phyloP scores from a whole-genome alignment of 768 basidiomycete species.

The Pholiota microspora region DNA sequence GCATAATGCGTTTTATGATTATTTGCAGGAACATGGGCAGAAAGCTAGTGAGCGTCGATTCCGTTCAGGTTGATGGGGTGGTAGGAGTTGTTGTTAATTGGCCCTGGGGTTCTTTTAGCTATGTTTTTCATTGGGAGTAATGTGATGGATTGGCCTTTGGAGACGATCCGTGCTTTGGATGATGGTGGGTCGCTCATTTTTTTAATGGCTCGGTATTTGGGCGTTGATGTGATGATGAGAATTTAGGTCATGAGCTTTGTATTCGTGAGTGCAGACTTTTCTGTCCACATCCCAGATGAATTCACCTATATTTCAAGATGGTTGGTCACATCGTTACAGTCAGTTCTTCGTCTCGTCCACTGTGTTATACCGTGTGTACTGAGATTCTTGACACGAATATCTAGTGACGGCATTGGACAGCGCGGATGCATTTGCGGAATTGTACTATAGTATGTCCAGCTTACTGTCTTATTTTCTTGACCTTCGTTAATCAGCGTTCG shows the following conservation, averaged over 20 bases:
- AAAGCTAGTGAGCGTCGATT: conserved; percentile 49
- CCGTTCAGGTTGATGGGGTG: background rate
- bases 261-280: conserved; percentile 36
- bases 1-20: conserved; percentile 63
- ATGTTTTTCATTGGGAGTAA: conserved; percentile 66
- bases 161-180: conserved; percentile 48
- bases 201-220: background rate
- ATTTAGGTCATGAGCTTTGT: conserved; percentile 60
- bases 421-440: conserved; percentile 70
- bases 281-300: background rate
- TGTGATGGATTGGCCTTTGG: conserved; percentile 52
- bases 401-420: conserved; percentile 60
- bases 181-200: conserved; percentile 38
- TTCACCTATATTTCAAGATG: conserved; percentile 33
- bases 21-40: conserved; percentile 47
- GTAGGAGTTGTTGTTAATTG: background rate
- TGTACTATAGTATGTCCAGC: conserved; percentile 63
- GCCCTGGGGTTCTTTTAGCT: conserved; percentile 28
- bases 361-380: background rate
- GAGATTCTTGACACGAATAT: background rate
- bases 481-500: background rate
- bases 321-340: conserved; percentile 60
- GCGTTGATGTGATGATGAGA: background rate
- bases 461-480: background rate
- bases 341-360: conserved; percentile 13